Conservation (phyloP, 441 rosid species). For the Metrosideros polymorpha region DNA sequence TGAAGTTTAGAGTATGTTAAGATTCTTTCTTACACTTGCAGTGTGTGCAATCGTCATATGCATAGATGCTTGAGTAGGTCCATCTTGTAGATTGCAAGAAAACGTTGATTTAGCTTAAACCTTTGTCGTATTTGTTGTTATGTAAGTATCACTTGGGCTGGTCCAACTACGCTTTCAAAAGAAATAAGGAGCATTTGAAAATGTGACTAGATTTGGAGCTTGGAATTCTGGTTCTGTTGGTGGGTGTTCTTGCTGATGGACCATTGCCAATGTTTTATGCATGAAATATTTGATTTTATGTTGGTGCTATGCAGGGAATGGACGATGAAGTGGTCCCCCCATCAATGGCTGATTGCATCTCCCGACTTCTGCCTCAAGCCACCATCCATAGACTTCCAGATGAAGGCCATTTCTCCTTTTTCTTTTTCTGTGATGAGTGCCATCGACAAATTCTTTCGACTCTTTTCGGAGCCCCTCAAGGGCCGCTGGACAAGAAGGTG, state of each 20-base stretch:
- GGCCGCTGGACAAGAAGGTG: constrained; percentile 32
- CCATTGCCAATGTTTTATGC: not conserved
- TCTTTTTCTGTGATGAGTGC: constrained; percentile 72
- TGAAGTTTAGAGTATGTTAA: not conserved
- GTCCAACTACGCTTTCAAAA: not conserved
- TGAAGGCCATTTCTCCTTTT: constrained; percentile 84
- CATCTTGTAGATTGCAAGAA: not conserved
- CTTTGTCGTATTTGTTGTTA: not conserved
- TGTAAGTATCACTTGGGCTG: not conserved
- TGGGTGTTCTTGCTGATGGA: not conserved
- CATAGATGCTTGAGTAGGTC: not conserved
- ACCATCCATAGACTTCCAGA: constrained; percentile 53
- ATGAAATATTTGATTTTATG: not conserved
- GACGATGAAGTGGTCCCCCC: constrained; percentile 73
- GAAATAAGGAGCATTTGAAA: not conserved
- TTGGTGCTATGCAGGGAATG: constrained; percentile 51
- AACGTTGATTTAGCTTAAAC: not conserved
- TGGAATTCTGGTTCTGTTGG: not conserved
- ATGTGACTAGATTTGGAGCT: not conserved
- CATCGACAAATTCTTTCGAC: constrained; percentile 58
- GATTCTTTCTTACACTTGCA: not conserved
- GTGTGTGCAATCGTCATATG: not conserved
- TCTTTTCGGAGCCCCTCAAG: constrained; percentile 65
- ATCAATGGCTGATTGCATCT: constrained; percentile 53
- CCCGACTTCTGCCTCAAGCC: constrained; percentile 62